These are phyloP conservation scores for Taphrina confusa DNA, from an alignment of 1,139 yeast genomes.

Conservation along the genomic window DNA sequence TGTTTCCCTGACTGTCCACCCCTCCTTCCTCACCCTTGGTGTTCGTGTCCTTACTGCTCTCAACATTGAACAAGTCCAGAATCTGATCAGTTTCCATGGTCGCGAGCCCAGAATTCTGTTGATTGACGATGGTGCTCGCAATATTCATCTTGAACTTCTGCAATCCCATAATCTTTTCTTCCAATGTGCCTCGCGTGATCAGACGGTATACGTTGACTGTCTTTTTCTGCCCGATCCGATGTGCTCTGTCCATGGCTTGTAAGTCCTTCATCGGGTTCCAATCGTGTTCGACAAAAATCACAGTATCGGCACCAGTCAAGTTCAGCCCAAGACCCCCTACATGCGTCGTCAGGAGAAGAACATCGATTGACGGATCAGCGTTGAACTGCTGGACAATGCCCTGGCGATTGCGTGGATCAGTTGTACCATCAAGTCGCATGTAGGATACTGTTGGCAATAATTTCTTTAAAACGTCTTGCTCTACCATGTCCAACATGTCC, in stretches of 20 bases:
- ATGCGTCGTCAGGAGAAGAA: conserved; percentile 85
- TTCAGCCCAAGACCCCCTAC: conserved; percentile 98
- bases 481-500: conserved; percentile 97
- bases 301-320: conserved; percentile 98
- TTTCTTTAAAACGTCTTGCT: conserved; percentile 77
- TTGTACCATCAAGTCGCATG: conserved; percentile 92
- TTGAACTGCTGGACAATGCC: conserved; percentile 88
- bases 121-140: conserved; percentile 94
- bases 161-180: conserved; percentile 97
- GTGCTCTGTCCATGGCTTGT: conserved; percentile 99
- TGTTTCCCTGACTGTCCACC: conserved; percentile 43
- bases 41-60: conserved; percentile 48
- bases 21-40: conserved; percentile 46
- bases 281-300: conserved; percentile 96
- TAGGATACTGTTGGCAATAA: conserved; percentile 89
- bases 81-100: conserved; percentile 97
- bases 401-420: conserved; percentile 91
- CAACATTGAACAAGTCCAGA: conserved; percentile 75
- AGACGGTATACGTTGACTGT: conserved; percentile 93
- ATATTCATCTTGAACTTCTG: conserved; percentile 97
- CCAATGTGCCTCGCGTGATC: conserved; percentile 88
- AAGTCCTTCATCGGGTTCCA: conserved; percentile 99
- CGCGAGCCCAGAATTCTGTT: conserved; percentile 89
- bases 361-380: conserved; percentile 95
- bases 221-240: conserved; percentile 94